Conservation (phyloP, 257 asterid species). For the Ligustrum vulgare region DNA sequence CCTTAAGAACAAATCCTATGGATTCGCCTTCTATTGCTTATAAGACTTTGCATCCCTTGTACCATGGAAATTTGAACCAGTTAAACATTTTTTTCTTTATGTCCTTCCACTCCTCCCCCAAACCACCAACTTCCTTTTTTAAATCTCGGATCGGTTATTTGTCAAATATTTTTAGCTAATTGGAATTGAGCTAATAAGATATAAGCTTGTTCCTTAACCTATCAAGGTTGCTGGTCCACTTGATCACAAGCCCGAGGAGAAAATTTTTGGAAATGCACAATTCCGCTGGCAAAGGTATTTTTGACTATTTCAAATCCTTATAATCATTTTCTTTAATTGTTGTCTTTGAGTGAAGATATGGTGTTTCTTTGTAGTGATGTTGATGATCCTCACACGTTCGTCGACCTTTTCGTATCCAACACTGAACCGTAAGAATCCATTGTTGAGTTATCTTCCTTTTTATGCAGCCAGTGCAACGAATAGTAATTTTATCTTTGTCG, state of each 20-base stretch:
- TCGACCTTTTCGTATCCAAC: conserved; percentile 75
- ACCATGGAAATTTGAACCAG: not conserved
- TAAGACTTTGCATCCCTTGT: not conserved
- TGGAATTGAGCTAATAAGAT: not conserved
- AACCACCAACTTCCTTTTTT: not conserved
- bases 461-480: conserved; percentile 4
- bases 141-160: conserved; percentile 11
- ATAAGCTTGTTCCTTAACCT: conserved; percentile 56
- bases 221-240: conserved; percentile 78
- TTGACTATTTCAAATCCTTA: conserved; percentile 5
- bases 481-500: conserved; percentile 18
- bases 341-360: conserved; percentile 17
- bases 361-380: conserved; percentile 56
- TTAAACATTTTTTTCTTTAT: not conserved
- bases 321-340: not conserved
- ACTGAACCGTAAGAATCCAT: conserved; percentile 70
- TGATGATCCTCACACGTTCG: conserved; percentile 78
- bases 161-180: conserved; percentile 5
- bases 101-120: too few relatives aligned
- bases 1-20: not conserved
- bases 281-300: conserved; percentile 91
- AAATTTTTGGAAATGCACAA: conserved; percentile 74
- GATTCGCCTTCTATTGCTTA: not conserved
- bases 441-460: conserved; percentile 16
- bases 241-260: conserved; percentile 61